Conservation (phyloP, 805 yeast genomes). For the Wilhelminamyces savonicus region DNA sequence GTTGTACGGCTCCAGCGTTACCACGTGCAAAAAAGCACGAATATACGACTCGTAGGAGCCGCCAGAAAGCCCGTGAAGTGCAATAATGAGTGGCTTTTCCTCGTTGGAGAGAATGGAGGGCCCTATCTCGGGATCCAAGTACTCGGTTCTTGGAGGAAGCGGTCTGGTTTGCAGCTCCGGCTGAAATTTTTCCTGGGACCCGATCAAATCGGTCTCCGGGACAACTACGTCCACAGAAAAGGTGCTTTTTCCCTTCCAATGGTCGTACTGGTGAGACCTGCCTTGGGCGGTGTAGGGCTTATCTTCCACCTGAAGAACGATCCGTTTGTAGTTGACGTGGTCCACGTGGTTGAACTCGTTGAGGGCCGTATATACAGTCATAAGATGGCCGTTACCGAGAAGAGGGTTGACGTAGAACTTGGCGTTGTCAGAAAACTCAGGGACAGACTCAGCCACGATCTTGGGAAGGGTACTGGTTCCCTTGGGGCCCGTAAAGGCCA, state of each 20-base stretch:
- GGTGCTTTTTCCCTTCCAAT: conserved; percentile 39
- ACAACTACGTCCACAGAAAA: conserved; percentile 47
- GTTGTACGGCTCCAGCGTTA: conserved; percentile 27
- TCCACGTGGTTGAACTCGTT: conserved; percentile 36
- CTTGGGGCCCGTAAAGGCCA: too few relatives aligned
- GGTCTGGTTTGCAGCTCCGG: conserved; percentile 47
- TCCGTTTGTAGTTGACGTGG: conserved; percentile 40
- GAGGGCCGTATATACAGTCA: conserved; percentile 43
- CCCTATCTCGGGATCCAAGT: conserved; percentile 42
- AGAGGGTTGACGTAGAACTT: conserved; percentile 40
- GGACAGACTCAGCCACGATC: conserved; percentile 30
- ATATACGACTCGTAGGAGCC: conserved; percentile 75
- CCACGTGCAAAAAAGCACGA: conserved; percentile 45
- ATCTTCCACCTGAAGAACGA: conserved; percentile 27
- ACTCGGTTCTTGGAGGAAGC: conserved; percentile 66
- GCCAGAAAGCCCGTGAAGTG: conserved; percentile 71
- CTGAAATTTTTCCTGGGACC: conserved; percentile 19
- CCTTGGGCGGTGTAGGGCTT: conserved; percentile 19
- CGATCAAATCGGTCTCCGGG: conserved; percentile 5
- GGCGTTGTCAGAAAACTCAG: conserved; percentile 33
- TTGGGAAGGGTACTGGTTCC: conserved; percentile 14
- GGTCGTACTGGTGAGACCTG: conserved; percentile 29
- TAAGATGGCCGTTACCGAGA: conserved; percentile 42
- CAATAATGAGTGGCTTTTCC: conserved; percentile 53
- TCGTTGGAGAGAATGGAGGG: conserved; percentile 20